Evolutionary conservation across 2,329 filamentous ascomycete species (phyloP).

Genomic region (Cryphonectria japonica): DNA sequence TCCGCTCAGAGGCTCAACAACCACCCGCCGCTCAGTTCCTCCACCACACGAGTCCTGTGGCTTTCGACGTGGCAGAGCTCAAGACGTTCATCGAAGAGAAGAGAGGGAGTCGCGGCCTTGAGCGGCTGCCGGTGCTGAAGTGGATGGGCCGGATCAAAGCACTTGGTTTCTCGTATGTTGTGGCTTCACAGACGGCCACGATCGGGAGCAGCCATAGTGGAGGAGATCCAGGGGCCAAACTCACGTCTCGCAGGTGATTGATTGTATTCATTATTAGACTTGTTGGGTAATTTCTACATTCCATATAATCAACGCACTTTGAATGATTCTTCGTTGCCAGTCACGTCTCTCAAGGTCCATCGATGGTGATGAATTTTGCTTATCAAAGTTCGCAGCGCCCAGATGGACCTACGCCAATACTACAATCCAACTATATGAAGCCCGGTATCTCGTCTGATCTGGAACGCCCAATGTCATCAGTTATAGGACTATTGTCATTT

Average conservation of each 20-base stretch:
- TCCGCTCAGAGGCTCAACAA: background rate
- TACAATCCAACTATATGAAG: too few species aligned
- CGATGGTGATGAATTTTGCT: too few species aligned
- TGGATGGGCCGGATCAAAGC: slow-evolving; percentile 32
- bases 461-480: too few species aligned
- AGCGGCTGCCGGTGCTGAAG: slow-evolving; percentile 27
- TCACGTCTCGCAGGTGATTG: background rate
- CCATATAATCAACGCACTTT: too few species aligned
- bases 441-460: too few species aligned
- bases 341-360: too few species aligned
- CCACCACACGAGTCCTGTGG: background rate
- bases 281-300: background rate
- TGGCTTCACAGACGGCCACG: slow-evolving; percentile 22
- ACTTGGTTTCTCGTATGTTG: slow-evolving; percentile 29
- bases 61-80: background rate
- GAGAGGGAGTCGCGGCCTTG: slow-evolving; percentile 6
- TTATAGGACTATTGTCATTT: too few species aligned
- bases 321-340: too few species aligned
- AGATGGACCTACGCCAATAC: too few species aligned
- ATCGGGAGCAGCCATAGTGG: background rate
- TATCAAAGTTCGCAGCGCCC: too few species aligned
- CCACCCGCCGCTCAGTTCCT: background rate
- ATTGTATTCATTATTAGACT: background rate
- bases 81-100: background rate
- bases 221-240: background rate